A percentile compares a stretch with the other conserved stretches of the same genome.
These are phyloP conservation scores for Rosa multiflora DNA, from an alignment of 306 rosid species.

Conservation along the genomic window DNA sequence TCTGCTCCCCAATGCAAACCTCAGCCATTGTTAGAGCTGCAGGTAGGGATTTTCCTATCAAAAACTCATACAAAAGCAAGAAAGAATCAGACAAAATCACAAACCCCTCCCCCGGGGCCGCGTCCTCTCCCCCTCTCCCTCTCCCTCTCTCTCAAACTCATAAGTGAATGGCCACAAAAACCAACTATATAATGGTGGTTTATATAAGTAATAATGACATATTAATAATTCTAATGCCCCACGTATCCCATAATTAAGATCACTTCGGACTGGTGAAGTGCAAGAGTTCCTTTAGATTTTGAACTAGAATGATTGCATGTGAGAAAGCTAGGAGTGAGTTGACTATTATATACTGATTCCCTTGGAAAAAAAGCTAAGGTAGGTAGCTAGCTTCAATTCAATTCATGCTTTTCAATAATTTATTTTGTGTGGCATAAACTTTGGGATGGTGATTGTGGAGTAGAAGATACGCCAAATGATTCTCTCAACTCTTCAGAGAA, in stretches of 20 bases:
- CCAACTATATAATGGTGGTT: not conserved
- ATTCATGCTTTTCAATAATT: constrained; percentile 2
- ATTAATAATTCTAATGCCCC: not conserved
- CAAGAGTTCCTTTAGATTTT: constrained; percentile 10
- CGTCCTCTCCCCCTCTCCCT: not conserved
- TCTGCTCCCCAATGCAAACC: not conserved
- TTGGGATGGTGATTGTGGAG: constrained; percentile 28
- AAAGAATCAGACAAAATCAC: not conserved
- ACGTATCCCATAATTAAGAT: not conserved
- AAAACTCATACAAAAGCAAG: not conserved
- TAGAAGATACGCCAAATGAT: constrained; percentile 25
- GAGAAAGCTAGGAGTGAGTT: constrained; percentile 24
- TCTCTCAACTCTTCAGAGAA: not conserved
- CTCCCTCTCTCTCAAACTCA: not conserved
- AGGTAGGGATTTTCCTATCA: not conserved
- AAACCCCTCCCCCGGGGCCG: not conserved
- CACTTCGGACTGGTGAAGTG: constrained; percentile 16
- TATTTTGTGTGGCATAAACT: constrained; percentile 6
- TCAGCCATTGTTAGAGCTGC: constrained; percentile 8
- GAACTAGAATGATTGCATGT: constrained; percentile 25
- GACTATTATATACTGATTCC: constrained; percentile 17
- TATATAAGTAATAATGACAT: not conserved
- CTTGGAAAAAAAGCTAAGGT: not conserved
- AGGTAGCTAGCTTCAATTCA: not conserved
- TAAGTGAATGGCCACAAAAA: not conserved